Percentiles rank a stretch among this genome's conserved stretches.
Evolutionary conservation across 306 rosid species (phyloP).

Genomic region (Fagus sylvatica): DNA sequence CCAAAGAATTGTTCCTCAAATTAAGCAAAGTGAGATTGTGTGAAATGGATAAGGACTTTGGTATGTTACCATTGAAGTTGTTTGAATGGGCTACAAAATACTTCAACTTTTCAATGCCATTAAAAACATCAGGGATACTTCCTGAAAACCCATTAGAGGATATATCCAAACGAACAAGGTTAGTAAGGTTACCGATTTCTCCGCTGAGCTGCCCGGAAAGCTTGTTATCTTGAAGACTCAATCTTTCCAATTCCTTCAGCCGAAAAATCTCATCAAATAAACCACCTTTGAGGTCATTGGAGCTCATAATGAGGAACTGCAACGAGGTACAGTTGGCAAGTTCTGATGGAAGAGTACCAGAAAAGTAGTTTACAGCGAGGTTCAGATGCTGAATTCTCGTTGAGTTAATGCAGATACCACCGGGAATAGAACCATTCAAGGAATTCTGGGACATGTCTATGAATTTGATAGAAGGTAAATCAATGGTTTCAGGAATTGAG

Average conservation of each 20-base stretch:
- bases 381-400: constrained; percentile 30
- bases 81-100: constrained; percentile 42
- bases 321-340: constrained; percentile 40
- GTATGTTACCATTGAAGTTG: constrained; percentile 32
- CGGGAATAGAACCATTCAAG: constrained; percentile 37
- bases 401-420: constrained; percentile 26
- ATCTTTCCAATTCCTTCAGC: constrained; percentile 11
- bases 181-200: constrained; percentile 38
- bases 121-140: constrained; percentile 41
- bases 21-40: constrained; percentile 31
- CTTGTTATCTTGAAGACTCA: constrained; percentile 37
- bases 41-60: constrained; percentile 40
- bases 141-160: constrained; percentile 37
- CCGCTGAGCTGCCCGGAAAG: constrained; percentile 38
- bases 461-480: constrained; percentile 29
- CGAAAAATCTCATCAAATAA: constrained; percentile 34
- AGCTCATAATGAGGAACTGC: constrained; percentile 31
- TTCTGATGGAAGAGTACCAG: constrained; percentile 35
- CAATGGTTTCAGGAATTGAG: constrained; percentile 14
- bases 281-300: constrained; percentile 33
- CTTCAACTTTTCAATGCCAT: constrained; percentile 13
- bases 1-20: constrained; percentile 51
- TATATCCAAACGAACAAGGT: constrained; percentile 40
- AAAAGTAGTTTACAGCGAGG: constrained; percentile 37
- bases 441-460: constrained; percentile 41